Conservation (phyloP, 768 basidiomycete species). For the Galerina marginata region DNA sequence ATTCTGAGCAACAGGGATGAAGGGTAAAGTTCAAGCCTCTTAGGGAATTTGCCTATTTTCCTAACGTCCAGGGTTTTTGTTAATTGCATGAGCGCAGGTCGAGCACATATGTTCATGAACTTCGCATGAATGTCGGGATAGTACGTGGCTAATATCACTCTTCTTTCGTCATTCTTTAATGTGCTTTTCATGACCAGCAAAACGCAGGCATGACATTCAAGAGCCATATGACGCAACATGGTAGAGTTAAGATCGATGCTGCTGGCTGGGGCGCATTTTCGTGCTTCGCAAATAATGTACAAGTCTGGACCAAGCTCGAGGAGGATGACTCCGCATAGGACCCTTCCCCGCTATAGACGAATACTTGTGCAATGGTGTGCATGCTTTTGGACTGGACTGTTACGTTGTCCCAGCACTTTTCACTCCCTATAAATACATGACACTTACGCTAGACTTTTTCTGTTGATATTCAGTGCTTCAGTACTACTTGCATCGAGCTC, state of each 20-base stretch:
- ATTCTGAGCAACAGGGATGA: conserved; percentile 66
- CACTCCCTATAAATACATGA: no score
- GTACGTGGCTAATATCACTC: conserved; percentile 43
- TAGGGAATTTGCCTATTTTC: not conserved
- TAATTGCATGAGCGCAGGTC: conserved; percentile 26
- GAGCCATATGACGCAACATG: conserved; percentile 54
- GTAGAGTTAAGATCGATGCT: conserved; percentile 47
- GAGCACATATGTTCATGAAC: conserved; percentile 41
- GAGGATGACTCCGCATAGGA: conserved; percentile 4
- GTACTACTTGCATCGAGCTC: no score
- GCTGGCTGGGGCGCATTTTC: conserved; percentile 74
- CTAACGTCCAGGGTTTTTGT: not conserved
- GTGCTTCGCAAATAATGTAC: conserved; percentile 57
- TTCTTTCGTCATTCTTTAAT: conserved; percentile 7
- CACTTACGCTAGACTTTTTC: no score
- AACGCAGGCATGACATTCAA: conserved; percentile 47
- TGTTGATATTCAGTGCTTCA: no score
- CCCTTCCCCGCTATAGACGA: not conserved
- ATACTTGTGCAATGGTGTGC: no score
- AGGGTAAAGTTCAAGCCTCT: conserved; percentile 31
- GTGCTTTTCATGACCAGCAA: conserved; percentile 28
- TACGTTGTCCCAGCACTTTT: no score
- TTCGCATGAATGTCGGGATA: conserved; percentile 71
- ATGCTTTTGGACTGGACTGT: no score
- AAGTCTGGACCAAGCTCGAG: conserved; percentile 59